These are phyloP conservation scores for Rhizopogon vinicolor DNA, from an alignment of 768 basidiomycete species.

Conservation along the genomic window DNA sequence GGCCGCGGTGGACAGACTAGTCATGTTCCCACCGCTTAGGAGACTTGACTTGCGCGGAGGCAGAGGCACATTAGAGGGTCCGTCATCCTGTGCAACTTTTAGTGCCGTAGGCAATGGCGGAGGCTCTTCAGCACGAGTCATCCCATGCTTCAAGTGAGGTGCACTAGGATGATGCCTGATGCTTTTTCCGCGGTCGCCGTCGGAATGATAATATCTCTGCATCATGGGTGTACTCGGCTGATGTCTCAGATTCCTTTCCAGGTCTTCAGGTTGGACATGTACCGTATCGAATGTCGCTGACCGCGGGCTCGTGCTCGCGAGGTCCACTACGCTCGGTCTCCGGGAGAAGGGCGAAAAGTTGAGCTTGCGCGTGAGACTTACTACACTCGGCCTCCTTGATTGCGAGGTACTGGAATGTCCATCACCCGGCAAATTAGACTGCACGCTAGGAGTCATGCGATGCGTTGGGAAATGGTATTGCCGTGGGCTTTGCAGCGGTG, in stretches of 20 bases:
- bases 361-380: slow-evolving; percentile 26
- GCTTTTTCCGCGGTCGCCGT: slow-evolving; percentile 3
- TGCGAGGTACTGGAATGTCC: slow-evolving; percentile 3
- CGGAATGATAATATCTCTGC: not conserved
- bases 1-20: not conserved
- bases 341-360: slow-evolving; percentile 26
- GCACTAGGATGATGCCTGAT: not conserved
- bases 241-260: slow-evolving; percentile 13
- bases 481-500: slow-evolving; percentile 13
- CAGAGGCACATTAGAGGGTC: not conserved
- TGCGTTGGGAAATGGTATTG: slow-evolving; percentile 7
- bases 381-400: slow-evolving; percentile 21
- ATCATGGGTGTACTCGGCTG: slow-evolving; percentile 19
- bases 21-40: not conserved
- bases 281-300: slow-evolving; percentile 5
- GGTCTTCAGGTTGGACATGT: slow-evolving; percentile 6
- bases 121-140: slow-evolving; percentile 5
- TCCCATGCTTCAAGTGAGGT: not conserved
- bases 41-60: slow-evolving; percentile 1
- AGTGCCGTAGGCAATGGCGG: slow-evolving; percentile 3
- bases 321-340: slow-evolving; percentile 18
- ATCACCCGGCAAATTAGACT: slow-evolving; percentile 12
- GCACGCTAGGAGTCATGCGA: slow-evolving; percentile 17
- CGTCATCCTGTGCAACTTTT: slow-evolving; percentile 10
- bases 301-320: slow-evolving; percentile 14